Evolutionary conservation across 2,329 filamentous ascomycete species (phyloP).

Genomic region (Cyanodermella asteris): DNA sequence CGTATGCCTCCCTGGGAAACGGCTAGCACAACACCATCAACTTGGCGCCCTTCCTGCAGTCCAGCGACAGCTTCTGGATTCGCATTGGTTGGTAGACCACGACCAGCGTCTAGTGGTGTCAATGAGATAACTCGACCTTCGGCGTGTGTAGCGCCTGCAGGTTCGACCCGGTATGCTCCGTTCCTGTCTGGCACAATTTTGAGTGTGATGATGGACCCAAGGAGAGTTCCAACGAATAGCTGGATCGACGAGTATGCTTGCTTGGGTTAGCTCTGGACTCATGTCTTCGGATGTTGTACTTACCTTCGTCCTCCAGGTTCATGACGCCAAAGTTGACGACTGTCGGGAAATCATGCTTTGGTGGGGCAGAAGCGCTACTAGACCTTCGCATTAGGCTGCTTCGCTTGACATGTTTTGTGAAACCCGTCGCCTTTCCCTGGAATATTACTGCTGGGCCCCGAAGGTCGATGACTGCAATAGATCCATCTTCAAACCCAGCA

Average conservation of each 20-base stretch:
- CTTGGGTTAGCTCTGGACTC: constrained; percentile 10
- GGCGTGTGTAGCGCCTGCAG: constrained; percentile 44
- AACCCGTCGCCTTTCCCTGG: constrained; percentile 47
- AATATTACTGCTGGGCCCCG: constrained; percentile 72
- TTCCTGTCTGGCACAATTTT: constrained; percentile 58
- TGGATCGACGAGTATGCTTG: constrained; percentile 75
- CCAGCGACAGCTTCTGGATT: constrained; percentile 55
- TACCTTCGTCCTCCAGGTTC: constrained; percentile 70
- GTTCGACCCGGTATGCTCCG: constrained; percentile 48
- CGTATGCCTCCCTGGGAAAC: constrained; percentile 56
- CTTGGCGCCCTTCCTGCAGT: constrained; percentile 49
- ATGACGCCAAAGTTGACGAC: constrained; percentile 79
- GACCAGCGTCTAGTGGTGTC: constrained; percentile 56
- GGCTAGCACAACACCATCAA: constrained; percentile 62
- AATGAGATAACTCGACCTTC: constrained; percentile 55
- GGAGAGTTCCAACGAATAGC: constrained; percentile 73
- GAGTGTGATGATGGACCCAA: constrained; percentile 69
- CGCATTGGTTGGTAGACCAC: constrained; percentile 53
- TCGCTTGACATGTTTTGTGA: constrained; percentile 47
- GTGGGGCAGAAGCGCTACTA: constrained; percentile 26
- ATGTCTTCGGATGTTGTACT: constrained; percentile 4
- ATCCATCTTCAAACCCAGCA: constrained; percentile 64
- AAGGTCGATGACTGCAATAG: constrained; percentile 64
- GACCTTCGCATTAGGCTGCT: constrained; percentile 45
- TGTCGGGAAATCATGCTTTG: constrained; percentile 51